Evolutionary conservation across 139 green algal species (phyloP).

Genomic region (Diplosphaera chodatii): DNA sequence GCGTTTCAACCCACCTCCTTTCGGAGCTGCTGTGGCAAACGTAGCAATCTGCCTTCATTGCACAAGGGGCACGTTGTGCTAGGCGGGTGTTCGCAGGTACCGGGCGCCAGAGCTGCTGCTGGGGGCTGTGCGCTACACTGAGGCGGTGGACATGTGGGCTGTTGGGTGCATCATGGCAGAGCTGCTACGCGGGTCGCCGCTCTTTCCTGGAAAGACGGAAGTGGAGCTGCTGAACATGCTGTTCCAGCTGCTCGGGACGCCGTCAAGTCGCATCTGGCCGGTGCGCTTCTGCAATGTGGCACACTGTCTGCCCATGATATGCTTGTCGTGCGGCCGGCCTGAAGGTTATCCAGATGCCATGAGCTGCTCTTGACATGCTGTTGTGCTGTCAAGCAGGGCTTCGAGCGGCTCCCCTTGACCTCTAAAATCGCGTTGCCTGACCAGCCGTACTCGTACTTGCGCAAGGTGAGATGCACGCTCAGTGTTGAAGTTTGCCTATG

Average conservation of each 20-base stretch:
- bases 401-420: constrained; percentile 27
- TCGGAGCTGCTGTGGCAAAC: no score
- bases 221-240: constrained; percentile 44
- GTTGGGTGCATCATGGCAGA: constrained; percentile 70
- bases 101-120: constrained; percentile 41
- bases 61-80: no score
- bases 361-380: no score
- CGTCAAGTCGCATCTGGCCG: constrained; percentile 59
- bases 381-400: constrained; percentile 23
- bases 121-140: constrained; percentile 41
- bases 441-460: constrained; percentile 68
- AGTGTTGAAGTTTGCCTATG: no score
- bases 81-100: no score
- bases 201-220: constrained; percentile 59
- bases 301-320: no score
- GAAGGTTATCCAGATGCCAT: no score
- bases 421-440: constrained; percentile 36
- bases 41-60: no score
- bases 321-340: no score
- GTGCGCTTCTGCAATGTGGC: no score
- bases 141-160: constrained; percentile 61
- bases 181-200: constrained; percentile 49
- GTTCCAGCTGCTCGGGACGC: constrained; percentile 46
- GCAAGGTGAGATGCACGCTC: constrained; percentile 23
- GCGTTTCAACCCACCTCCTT: no score